Evolutionary conservation across 805 yeast genomes (phyloP), one percentile per base, ranked within the genome.

Genomic region (Saccharomycopsis selenospora): DNA sequence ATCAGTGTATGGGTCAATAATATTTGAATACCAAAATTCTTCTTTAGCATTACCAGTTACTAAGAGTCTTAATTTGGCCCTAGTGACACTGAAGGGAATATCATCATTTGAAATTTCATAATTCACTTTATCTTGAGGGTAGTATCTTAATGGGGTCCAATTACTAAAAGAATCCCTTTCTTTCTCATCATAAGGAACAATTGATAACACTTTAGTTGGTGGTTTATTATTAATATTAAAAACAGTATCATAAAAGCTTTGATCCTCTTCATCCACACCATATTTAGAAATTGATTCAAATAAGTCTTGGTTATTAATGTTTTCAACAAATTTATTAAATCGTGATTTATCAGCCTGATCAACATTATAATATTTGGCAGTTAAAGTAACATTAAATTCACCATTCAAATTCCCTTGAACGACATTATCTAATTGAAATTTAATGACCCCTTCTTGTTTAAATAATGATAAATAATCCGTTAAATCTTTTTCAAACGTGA

Each of bases 11-110:
- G 66, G 61, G 54, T 80, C 85, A 40, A 82, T 51, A 8, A 71
- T 64, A 36, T 85, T 82, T 2, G 79, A 64, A 62, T 81, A 88
- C 95, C 95, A 87, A 57, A 85, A 84, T 61, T 88, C 95, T 63
- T 87, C 96, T 29, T 74, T 79, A 2, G 81, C 82, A 57, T 82
- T 85, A 2, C 93, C 95, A 17, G 85, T 76, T 10, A 83, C 77
- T 55, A 77, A 79, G 3, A 87, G 61, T 8, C 82, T 72, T 27
- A 86, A 60, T 49, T 66, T 67, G 27, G 61, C 47, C 5, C 51
- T 14, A 2, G 86, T 78, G 4, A 88, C 38, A 14, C 17, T 33
- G 10, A 20, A 4, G 17, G 38, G 20, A 10, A 33, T 33, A 2
- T 75, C 56, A 29, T 83, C 62, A 13, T 57, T 56, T 3, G 85